Conservation (phyloP, 352 stramenopile genomes). For the Phytophthora hibernalis region DNA sequence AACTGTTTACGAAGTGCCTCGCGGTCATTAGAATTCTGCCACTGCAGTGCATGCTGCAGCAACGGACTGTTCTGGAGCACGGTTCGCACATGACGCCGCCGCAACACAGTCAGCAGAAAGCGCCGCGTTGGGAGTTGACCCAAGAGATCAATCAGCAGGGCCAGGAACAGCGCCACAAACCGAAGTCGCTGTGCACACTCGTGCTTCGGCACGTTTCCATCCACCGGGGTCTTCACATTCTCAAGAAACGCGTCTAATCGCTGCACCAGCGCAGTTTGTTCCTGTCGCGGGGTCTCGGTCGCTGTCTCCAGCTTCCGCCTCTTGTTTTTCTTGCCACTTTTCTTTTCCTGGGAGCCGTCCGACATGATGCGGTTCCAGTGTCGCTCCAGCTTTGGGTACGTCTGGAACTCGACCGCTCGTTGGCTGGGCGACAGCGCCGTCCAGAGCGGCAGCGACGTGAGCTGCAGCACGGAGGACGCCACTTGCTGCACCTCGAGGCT, state of each 20-base stretch:
- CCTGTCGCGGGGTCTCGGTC: conserved; percentile 8
- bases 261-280: conserved; percentile 43
- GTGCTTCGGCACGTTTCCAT: conserved; percentile 30
- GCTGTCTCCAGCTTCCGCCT: conserved; percentile 41
- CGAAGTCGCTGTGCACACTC: conserved; percentile 31
- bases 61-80: conserved; percentile 48
- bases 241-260: conserved; percentile 60
- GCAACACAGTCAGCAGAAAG: conserved; percentile 77
- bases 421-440: conserved; percentile 62
- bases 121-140: conserved; percentile 90
- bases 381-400: conserved; percentile 68
- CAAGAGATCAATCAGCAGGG: conserved; percentile 88
- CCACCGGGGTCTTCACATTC: conserved; percentile 36
- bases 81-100: conserved; percentile 65
- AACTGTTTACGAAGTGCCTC: conserved; percentile 70
- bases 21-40: conserved; percentile 43
- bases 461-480: conserved; percentile 58
- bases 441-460: conserved; percentile 75
- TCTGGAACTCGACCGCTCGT: conserved; percentile 66
- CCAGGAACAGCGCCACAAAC: conserved; percentile 75
- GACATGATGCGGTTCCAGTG: conserved; percentile 64
- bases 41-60: conserved; percentile 49
- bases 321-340: conserved; percentile 40
- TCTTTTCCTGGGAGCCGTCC: conserved; percentile 13
- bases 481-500: conserved; percentile 64